A percentile compares a stretch with the other conserved stretches of the same genome.
These are phyloP conservation scores for Nitzschia sp. DNA, from an alignment of 108 stramenopile species.

Conservation along the genomic window DNA sequence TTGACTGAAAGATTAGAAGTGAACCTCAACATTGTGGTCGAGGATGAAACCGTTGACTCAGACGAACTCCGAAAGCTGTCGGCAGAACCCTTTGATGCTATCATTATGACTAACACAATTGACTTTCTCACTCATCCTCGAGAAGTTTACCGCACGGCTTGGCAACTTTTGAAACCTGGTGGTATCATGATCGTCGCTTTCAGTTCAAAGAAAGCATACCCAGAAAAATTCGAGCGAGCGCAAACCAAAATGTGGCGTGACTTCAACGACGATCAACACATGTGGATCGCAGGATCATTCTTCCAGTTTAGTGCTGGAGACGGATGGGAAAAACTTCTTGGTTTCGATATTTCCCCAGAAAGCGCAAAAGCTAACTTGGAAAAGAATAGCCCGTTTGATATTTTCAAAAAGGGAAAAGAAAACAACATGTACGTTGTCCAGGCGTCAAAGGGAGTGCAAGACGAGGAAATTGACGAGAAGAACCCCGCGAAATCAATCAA, in stretches of 20 bases:
- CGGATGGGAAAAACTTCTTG: constrained; percentile 81
- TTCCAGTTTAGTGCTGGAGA: constrained; percentile 91
- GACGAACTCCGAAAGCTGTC: constrained; percentile 60
- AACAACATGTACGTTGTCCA: constrained; percentile 80
- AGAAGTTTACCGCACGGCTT: constrained; percentile 83
- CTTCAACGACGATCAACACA: constrained; percentile 95
- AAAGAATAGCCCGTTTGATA: constrained; percentile 35
- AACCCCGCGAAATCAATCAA: constrained; percentile 69
- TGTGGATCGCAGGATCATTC: constrained; percentile 94
- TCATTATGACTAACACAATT: constrained; percentile 87
- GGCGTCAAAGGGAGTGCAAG: constrained; percentile 60
- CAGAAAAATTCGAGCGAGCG: constrained; percentile 67
- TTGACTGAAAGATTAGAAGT: constrained; percentile 67
- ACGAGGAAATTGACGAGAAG: constrained; percentile 62
- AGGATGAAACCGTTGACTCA: constrained; percentile 63
- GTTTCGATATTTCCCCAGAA: constrained; percentile 86
- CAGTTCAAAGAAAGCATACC: constrained; percentile 66
- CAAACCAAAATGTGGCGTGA: constrained; percentile 90
- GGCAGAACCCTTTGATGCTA: constrained; percentile 69
- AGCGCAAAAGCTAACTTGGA: constrained; percentile 53
- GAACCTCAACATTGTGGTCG: constrained; percentile 80
- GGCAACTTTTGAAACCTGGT: constrained; percentile 81
- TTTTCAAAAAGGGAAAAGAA: constrained; percentile 48
- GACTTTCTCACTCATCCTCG: constrained; percentile 80
- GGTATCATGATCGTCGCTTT: constrained; percentile 84